These are phyloP conservation scores for Mycena epipterygia DNA, from an alignment of 768 basidiomycete species.

Conservation along the genomic window DNA sequence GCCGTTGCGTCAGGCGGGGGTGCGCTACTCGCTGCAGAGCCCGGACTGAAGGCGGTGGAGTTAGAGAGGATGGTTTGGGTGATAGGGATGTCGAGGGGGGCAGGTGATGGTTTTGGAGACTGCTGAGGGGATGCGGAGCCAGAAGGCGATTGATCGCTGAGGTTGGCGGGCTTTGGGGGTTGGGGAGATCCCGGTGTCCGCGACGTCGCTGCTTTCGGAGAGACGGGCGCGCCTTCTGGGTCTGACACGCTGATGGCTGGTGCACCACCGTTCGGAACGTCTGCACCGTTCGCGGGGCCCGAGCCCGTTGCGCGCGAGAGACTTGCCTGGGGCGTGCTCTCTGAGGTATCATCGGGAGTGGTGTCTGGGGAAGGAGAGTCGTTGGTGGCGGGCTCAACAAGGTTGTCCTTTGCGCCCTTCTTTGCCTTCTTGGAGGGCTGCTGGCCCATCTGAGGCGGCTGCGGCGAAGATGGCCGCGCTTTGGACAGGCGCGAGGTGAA, in stretches of 20 bases:
- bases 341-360: slow-evolving; percentile 55
- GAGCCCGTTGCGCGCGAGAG: slow-evolving; percentile 61
- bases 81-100: slow-evolving; percentile 82
- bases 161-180: slow-evolving; percentile 45
- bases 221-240: slow-evolving; percentile 51
- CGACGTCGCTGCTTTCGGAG: slow-evolving; percentile 39
- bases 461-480: slow-evolving; percentile 81
- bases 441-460: slow-evolving; percentile 82
- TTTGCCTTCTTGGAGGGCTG: slow-evolving; percentile 87
- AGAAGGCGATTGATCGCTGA: slow-evolving; percentile 51
- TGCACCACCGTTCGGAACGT: slow-evolving; percentile 60
- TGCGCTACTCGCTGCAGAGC: slow-evolving; percentile 58
- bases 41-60: slow-evolving; percentile 65
- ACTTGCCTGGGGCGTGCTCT: slow-evolving; percentile 55
- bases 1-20: slow-evolving; percentile 57
- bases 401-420: slow-evolving; percentile 80
- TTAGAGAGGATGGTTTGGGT: slow-evolving; percentile 91
- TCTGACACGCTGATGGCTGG: slow-evolving; percentile 61
- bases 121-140: slow-evolving; percentile 55
- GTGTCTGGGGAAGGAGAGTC: slow-evolving; percentile 56
- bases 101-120: slow-evolving; percentile 57
- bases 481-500: slow-evolving; percentile 79
- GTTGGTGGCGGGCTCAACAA: slow-evolving; percentile 60
- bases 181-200: slow-evolving; percentile 55
- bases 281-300: slow-evolving; percentile 51